These are phyloP conservation scores for Trichocladium uniseriatum DNA, from an alignment of 495 filamentous ascomycete genomes.

Conservation along the genomic window DNA sequence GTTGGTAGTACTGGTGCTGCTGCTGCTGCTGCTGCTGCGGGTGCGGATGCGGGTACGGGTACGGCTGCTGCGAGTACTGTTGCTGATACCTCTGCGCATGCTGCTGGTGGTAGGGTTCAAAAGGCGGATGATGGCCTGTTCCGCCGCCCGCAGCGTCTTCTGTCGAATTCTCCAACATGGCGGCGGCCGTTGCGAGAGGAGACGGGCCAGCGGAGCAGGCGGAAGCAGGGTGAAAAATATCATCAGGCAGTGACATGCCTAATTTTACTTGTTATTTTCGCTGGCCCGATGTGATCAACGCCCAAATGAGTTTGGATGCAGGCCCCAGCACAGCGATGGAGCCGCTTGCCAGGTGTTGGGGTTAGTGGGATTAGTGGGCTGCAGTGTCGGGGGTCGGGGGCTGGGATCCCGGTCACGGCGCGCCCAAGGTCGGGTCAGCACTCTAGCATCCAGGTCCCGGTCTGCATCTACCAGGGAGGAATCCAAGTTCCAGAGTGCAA, in stretches of 20 bases:
- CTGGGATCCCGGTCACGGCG: conserved; percentile 14
- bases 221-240: conserved; percentile 8
- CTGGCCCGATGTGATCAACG: conserved; percentile 11
- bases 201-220: conserved; percentile 4
- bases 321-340: conserved; percentile 16
- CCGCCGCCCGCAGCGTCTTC: conserved; percentile 12
- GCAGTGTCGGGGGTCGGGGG: neutral
- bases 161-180: conserved; percentile 10
- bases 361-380: conserved; percentile 3
- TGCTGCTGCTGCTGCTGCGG: neutral
- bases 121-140: neutral
- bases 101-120: conserved; percentile 2
- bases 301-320: conserved; percentile 19
- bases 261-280: conserved; percentile 18
- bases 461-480: neutral
- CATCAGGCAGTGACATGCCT: conserved; percentile 4
- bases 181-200: conserved; percentile 4
- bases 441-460: neutral
- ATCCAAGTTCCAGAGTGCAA: conserved; percentile 7
- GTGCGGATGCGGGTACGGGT: neutral
- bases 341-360: conserved; percentile 10
- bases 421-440: no score
- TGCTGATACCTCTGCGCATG: neutral
- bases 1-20: neutral
- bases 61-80: neutral